phyloP scores from a whole-genome alignment of 1,284 basidiomycete genomes.

The Cutaneotrichosporon curvatum region DNA sequence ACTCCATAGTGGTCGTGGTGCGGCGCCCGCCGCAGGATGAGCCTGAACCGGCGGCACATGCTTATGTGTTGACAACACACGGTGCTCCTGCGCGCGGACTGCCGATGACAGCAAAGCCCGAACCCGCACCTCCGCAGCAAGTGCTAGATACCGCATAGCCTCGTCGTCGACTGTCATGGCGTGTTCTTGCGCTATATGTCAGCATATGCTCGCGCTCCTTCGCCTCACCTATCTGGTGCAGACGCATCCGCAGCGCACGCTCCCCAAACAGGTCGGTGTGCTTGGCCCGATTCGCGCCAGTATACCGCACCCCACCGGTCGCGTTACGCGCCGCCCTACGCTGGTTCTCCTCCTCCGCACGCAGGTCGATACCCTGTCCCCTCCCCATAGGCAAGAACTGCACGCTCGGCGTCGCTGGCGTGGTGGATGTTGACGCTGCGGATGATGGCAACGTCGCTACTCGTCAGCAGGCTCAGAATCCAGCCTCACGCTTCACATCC shows the following conservation, averaged over 20 bases:
- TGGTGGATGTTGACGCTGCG: no score
- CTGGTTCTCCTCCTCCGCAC: constrained; percentile 39
- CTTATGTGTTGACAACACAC: constrained; percentile 34
- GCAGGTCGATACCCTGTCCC: constrained; percentile 24
- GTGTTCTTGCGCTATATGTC: constrained; percentile 24
- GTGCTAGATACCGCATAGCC: constrained; percentile 32
- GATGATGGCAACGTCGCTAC: not conserved
- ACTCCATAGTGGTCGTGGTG: constrained; percentile 29
- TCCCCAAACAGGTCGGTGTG: constrained; percentile 34
- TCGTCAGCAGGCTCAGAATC: not conserved
- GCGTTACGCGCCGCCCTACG: constrained; percentile 20
- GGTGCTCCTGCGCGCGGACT: constrained; percentile 36
- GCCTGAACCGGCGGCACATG: constrained; percentile 23
- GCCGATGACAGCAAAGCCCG: constrained; percentile 28
- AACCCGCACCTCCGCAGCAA: constrained; percentile 37
- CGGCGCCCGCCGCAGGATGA: not conserved
- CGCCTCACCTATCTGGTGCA: constrained; percentile 25
- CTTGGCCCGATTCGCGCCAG: constrained; percentile 23
- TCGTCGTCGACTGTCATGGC: constrained; percentile 34
- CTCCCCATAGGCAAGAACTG: constrained; percentile 12
- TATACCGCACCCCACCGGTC: constrained; percentile 14
- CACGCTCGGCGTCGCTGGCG: no score
- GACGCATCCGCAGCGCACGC: constrained; percentile 18
- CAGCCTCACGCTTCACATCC: constrained; percentile 3
- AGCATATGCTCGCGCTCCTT: no score